phyloP scores from a whole-genome alignment of 1,284 basidiomycete species.

The Rhizoctonia solani region DNA sequence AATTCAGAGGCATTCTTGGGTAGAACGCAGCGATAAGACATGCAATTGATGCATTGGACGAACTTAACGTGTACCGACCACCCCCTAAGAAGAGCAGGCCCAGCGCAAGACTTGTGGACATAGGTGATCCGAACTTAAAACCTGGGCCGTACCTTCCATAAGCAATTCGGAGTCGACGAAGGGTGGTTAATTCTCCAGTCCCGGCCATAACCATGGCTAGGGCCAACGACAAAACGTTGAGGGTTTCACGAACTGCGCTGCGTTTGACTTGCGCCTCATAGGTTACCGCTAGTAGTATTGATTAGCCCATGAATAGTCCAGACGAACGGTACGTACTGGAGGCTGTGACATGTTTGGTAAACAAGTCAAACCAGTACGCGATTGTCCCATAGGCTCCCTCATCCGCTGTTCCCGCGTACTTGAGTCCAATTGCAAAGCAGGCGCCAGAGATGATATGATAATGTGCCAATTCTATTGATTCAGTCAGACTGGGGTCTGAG shows the following conservation, averaged over 20 bases:
- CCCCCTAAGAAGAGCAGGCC: constrained; percentile 94
- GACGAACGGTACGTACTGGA: constrained; percentile 9
- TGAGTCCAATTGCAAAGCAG: constrained; percentile 89
- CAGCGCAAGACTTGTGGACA: constrained; percentile 88
- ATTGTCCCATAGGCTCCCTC: constrained; percentile 85
- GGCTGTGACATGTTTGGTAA: constrained; percentile 51
- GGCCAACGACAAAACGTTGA: constrained; percentile 85
- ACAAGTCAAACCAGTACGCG: constrained; percentile 78
- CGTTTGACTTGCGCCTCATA: constrained; percentile 87
- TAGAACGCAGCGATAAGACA: constrained; percentile 90
- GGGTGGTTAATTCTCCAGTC: constrained; percentile 89
- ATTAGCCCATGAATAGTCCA: constrained; percentile 29
- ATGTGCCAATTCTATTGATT: constrained; percentile 82
- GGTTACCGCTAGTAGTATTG: constrained; percentile 57
- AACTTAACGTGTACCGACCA: constrained; percentile 90
- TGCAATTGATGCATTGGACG: constrained; percentile 88
- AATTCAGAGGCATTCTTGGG: constrained; percentile 78
- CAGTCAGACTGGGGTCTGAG: constrained; percentile 62
- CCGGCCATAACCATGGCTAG: constrained; percentile 94
- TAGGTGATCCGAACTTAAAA: constrained; percentile 86
- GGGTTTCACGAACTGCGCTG: constrained; percentile 82
- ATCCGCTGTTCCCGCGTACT: constrained; percentile 89
- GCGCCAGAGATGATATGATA: constrained; percentile 88
- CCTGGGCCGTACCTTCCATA: constrained; percentile 86
- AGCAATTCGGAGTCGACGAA: constrained; percentile 85